Base-by-base conservation (phyloP, 768 basidiomycete genomes). In the Tricholoma hemisulphureum region DNA sequence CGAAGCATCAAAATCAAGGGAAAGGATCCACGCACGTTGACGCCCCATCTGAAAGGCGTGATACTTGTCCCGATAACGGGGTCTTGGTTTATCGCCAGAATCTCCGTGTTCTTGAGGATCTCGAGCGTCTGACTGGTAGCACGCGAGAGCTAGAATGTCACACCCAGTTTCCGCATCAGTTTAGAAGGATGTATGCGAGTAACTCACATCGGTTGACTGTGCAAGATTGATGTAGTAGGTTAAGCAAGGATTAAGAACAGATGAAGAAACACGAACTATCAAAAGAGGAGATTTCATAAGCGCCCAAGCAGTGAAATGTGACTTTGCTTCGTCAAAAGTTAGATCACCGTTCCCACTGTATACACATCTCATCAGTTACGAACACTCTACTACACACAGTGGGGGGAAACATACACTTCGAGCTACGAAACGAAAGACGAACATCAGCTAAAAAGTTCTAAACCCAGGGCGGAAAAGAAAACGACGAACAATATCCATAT, bases 281-380 rank as follows among this genome's bases (percentile, higher is more conserved):
- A 88, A 66, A 24, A 89, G 77, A 2, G 87, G 86, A 0, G 72
- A 74, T 63, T 86, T 87, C 83, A 86, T 81, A 41, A 89, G 69
- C 14, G 86, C 86, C 87, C 87, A 89, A 3, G 85, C 85, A 0
- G 85, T 87, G 67, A 87, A 88, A 64, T 89, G 87, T 1, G 85
- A 81, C 69, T 88, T 87, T 8, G 79, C 68, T 69, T 88, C 87
- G 3, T 88, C 86, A 64, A 73, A 80, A 0, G 83, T 79, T 20
- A 88, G 65, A 28, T 77, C 77, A 10, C 85, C 86, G 62, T 89
- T 89, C n/a, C 87, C 87, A 23, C 84, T 85, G n/a, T n/a, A 60
- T 2, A 35, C 32, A 4, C 24, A 14, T 24, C 23, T 4, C 4
- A 45, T 45, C 14, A 16, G 56, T 3, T 16, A 23, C 1, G 1